phyloP scores from a whole-genome alignment of 108 stramenopile genomes.

The Nitzschia inconspicua region DNA sequence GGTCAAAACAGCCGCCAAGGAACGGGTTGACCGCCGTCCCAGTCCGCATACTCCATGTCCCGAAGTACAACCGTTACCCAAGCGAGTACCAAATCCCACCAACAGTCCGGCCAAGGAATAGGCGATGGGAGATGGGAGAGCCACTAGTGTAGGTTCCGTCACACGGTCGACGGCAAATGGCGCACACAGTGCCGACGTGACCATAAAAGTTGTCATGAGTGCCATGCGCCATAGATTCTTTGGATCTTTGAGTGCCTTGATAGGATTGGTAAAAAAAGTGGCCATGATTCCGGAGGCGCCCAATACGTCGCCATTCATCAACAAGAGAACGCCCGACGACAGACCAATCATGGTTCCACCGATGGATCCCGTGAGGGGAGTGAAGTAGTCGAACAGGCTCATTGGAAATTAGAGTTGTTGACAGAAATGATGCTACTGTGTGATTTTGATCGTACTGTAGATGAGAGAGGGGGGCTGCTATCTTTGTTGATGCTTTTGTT shows the following conservation, averaged over 20 bases:
- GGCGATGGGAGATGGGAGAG: slow-evolving; percentile 19
- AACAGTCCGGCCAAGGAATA: slow-evolving; percentile 61
- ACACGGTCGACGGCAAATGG: slow-evolving; percentile 15
- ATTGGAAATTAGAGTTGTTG: too few species aligned
- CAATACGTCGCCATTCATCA: slow-evolving; percentile 68
- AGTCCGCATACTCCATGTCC: slow-evolving; percentile 81
- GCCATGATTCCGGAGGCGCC: slow-evolving; percentile 60
- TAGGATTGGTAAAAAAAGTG: slow-evolving; percentile 34
- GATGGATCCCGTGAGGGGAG: too few species aligned
- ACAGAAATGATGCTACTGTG: too few species aligned
- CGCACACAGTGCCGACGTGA: slow-evolving; percentile 22
- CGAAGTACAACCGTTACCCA: slow-evolving; percentile 76
- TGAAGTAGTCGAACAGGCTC: too few species aligned
- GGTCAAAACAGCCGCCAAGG: slow-evolving; percentile 62
- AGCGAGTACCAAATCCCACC: slow-evolving; percentile 70
- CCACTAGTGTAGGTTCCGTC: slow-evolving; percentile 5
- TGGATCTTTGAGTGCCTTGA: slow-evolving; percentile 20
- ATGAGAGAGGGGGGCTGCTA: too few species aligned
- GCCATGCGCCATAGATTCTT: slow-evolving; percentile 54
- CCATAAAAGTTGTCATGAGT: slow-evolving; percentile 51
- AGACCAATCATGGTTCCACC: too few species aligned
- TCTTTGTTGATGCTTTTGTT: too few species aligned
- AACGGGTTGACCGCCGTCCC: slow-evolving; percentile 67
- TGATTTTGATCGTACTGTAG: too few species aligned
- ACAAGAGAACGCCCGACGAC: slow-evolving; percentile 50